phyloP scores from a whole-genome alignment of 2,329 filamentous ascomycete genomes.

The Coniochaeta sp. region DNA sequence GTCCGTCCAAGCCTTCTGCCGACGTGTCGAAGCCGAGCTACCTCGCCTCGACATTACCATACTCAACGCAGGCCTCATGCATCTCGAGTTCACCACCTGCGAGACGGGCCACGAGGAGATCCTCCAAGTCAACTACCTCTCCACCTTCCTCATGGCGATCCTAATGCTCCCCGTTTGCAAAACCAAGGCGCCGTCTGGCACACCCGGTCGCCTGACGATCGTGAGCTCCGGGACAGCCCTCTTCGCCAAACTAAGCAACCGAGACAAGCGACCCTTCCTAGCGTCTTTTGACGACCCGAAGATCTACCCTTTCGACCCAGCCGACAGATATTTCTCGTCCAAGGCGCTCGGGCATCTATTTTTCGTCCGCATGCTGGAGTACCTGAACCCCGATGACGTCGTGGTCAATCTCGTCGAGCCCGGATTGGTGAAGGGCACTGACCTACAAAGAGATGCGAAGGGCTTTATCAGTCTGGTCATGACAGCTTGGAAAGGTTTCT shows the following conservation, averaged over 20 bases:
- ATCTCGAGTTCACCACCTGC: not conserved
- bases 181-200: constrained; percentile 3
- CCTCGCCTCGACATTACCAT: constrained; percentile 33
- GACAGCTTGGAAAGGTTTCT: constrained; percentile 15
- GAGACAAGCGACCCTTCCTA: constrained; percentile 16
- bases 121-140: constrained; percentile 25
- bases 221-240: constrained; percentile 20
- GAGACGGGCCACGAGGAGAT: constrained; percentile 18
- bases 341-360: constrained; percentile 26
- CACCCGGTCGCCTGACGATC: constrained; percentile 14
- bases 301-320: constrained; percentile 10
- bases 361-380: constrained; percentile 26
- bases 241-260: constrained; percentile 15
- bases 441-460: constrained; percentile 24
- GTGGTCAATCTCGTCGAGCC: constrained; percentile 28
- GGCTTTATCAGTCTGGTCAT: constrained; percentile 10
- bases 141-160: constrained; percentile 19
- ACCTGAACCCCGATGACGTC: constrained; percentile 24
- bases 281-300: constrained; percentile 17
- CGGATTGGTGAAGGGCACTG: constrained; percentile 12
- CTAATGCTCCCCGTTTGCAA: constrained; percentile 18
- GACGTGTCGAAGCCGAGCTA: constrained; percentile 21
- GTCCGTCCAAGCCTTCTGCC: constrained; percentile 33
- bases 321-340: constrained; percentile 19
- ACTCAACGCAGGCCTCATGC: constrained; percentile 33